Evolutionary conservation across 768 basidiomycete species (phyloP), one percentile per base, ranked within the genome.

Genomic region (Russula lepida): DNA sequence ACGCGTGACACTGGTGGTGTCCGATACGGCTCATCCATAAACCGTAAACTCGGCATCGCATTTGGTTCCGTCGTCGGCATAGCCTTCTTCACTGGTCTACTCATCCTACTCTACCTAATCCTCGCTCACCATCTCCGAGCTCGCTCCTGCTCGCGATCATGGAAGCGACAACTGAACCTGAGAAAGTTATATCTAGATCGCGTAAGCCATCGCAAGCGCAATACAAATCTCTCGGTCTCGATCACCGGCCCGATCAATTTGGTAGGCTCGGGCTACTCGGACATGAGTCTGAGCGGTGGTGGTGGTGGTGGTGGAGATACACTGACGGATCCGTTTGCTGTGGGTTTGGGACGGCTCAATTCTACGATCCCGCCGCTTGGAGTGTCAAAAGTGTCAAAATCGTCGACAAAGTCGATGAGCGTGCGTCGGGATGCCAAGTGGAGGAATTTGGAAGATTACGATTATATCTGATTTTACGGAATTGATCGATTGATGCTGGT

Each of bases 371-470:
- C 54, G 25, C 43, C 60, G 15, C 47, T 35, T 1, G 35, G 17
- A 1, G 15, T n/a, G n/a, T n/a, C n/a, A n/a, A n/a, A 30, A 9
- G 17, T 3, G 37, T 44, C 48, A 4, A 44, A 33, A 21, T 44
- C 21, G 3, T 11, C n/a, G 7, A 9, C 39, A n/a, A n/a, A n/a
- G 19, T 27, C 41, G 32, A n/a, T 44, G 32, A 19, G 32, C 23
- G 30, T 25, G 25, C 30, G 23, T 25, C 54, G 54, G 5, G 55
- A 61, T 15, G 12, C n/a, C 7, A 25, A 49, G 11, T 61, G 60
- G 60, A 61, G 46, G 49, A 61, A 56, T 27, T 17, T 56, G 7
- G 60, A 61, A 25, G 60, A 60, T 23, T 60, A 56, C 4, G 54
- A 33, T 0, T 55, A 60, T 23, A 23, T 30, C 30, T 9, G 54